A percentile compares a stretch with the other conserved stretches of the same genome.
Conservation (phyloP, 2,329 filamentous ascomycete genomes). For the Fragosphaeria purpurea region DNA sequence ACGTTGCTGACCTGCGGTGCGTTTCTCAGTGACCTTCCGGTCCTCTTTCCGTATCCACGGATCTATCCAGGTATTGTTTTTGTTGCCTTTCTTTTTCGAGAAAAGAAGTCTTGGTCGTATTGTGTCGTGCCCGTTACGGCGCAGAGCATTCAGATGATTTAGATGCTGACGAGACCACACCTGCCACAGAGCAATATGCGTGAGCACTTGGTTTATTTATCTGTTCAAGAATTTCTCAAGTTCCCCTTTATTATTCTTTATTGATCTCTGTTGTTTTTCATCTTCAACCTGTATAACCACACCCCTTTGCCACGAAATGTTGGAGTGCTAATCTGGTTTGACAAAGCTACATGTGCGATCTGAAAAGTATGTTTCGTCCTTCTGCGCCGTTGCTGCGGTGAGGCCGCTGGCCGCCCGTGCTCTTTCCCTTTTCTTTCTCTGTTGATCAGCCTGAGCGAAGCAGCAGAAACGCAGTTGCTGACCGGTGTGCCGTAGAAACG, state of each 20-base stretch:
- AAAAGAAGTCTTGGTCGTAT: too few species aligned
- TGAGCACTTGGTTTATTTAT: constrained; percentile 2
- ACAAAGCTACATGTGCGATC: constrained; percentile 45
- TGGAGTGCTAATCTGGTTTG: neutral
- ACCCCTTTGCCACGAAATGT: too few species aligned
- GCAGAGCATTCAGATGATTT: too few species aligned
- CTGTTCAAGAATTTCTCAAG: neutral
- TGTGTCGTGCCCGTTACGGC: too few species aligned
- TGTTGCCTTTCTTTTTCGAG: neutral
- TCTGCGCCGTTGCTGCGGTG: too few species aligned
- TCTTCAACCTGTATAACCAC: too few species aligned
- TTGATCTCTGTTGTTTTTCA: too few species aligned
- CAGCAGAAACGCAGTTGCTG: too few species aligned
- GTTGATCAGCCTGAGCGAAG: too few species aligned
- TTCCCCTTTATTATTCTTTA: too few species aligned
- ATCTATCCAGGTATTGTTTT: constrained; percentile 31
- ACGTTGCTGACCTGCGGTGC: neutral
- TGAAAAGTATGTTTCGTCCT: constrained; percentile 35
- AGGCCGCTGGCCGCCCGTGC: too few species aligned
- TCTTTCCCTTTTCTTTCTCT: too few species aligned
- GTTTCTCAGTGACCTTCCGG: constrained; percentile 38
- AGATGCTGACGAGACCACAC: neutral
- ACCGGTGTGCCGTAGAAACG: constrained; percentile 39
- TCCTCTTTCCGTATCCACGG: constrained; percentile 49
- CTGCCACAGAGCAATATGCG: constrained; percentile 41